These are phyloP conservation scores for Nitzschia putrida DNA, from an alignment of 108 stramenopile species.

Conservation along the genomic window DNA sequence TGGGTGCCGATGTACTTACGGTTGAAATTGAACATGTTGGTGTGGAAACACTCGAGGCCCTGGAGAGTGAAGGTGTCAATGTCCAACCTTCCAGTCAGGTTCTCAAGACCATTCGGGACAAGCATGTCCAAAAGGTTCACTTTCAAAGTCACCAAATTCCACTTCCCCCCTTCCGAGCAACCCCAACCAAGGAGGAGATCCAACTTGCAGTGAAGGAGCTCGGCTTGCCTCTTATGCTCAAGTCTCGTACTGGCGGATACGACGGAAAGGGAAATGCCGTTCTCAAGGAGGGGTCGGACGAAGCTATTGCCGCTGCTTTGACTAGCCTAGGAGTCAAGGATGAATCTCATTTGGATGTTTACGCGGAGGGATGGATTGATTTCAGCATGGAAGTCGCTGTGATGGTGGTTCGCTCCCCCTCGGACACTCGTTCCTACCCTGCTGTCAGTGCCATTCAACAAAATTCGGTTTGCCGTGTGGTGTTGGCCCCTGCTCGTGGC, in stretches of 20 bases:
- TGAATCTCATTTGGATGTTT: slow-evolving; percentile 57
- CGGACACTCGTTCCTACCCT: slow-evolving; percentile 82
- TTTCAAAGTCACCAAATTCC: slow-evolving; percentile 73
- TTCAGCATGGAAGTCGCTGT: slow-evolving; percentile 93
- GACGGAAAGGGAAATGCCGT: slow-evolving; percentile 98
- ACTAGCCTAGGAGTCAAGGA: slow-evolving; percentile 50
- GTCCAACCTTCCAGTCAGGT: slow-evolving; percentile 90
- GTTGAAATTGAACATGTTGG: slow-evolving; percentile 99
- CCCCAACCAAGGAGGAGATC: slow-evolving; percentile 63
- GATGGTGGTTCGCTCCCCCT: slow-evolving; percentile 90
- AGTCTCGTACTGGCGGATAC: slow-evolving; percentile 91
- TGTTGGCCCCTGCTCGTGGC: slow-evolving; percentile 82
- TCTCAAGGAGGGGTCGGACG: slow-evolving; percentile 57
- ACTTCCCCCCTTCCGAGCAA: slow-evolving; percentile 66
- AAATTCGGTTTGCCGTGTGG: slow-evolving; percentile 94
- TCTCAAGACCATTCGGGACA: slow-evolving; percentile 93
- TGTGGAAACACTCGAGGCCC: slow-evolving; percentile 72
- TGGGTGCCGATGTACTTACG: slow-evolving; percentile 89
- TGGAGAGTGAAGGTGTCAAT: slow-evolving; percentile 82
- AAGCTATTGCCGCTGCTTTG: slow-evolving; percentile 59
- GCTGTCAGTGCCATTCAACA: slow-evolving; percentile 96
- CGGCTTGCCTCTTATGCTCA: slow-evolving; percentile 96
- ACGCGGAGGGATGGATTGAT: slow-evolving; percentile 96
- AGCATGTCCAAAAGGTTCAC: slow-evolving; percentile 92
- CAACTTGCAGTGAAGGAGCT: slow-evolving; percentile 60